A percentile compares a stretch with the other conserved stretches of the same genome.
phyloP scores from a whole-genome alignment of 2,329 filamentous ascomycete species.

The Neonectria magnoliae region DNA sequence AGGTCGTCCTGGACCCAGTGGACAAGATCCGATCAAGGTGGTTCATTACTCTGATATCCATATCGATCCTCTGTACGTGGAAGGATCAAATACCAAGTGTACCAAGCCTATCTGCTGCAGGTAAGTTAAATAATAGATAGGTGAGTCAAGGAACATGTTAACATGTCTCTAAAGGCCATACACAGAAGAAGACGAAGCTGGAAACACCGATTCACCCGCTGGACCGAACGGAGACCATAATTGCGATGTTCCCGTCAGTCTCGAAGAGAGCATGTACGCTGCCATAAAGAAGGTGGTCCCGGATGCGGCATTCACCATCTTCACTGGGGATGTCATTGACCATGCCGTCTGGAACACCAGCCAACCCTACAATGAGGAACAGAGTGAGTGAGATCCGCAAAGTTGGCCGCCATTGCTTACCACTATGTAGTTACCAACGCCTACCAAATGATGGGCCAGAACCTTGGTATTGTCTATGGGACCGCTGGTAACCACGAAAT shows the following conservation, averaged over 20 bases:
- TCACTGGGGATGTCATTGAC: conserved; percentile 68
- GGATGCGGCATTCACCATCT: conserved; percentile 63
- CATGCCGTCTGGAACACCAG: conserved; percentile 61
- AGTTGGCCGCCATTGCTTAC: neutral
- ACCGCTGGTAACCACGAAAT: conserved; percentile 68
- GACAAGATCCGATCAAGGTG: conserved; percentile 59
- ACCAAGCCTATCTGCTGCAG: conserved; percentile 69
- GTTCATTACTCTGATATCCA: conserved; percentile 71
- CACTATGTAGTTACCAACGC: conserved; percentile 52
- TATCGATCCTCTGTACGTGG: conserved; percentile 64
- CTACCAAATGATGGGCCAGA: conserved; percentile 57
- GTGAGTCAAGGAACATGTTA: too few species aligned
- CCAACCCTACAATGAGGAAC: conserved; percentile 43
- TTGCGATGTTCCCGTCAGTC: conserved; percentile 61
- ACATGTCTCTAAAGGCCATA: conserved; percentile 51
- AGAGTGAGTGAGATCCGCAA: conserved; percentile 37
- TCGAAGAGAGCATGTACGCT: conserved; percentile 66
- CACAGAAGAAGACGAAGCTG: conserved; percentile 57
- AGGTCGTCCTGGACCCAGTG: conserved; percentile 53
- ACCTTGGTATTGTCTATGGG: conserved; percentile 59
- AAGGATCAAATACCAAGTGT: conserved; percentile 64
- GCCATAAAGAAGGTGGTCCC: conserved; percentile 58
- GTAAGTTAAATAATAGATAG: conserved; percentile 32
- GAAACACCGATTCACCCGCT: conserved; percentile 59
- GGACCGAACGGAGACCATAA: conserved; percentile 62